Evolutionary conservation across 208 protist genomes (phyloP).

Genomic region (Leishmania lainsoni): DNA sequence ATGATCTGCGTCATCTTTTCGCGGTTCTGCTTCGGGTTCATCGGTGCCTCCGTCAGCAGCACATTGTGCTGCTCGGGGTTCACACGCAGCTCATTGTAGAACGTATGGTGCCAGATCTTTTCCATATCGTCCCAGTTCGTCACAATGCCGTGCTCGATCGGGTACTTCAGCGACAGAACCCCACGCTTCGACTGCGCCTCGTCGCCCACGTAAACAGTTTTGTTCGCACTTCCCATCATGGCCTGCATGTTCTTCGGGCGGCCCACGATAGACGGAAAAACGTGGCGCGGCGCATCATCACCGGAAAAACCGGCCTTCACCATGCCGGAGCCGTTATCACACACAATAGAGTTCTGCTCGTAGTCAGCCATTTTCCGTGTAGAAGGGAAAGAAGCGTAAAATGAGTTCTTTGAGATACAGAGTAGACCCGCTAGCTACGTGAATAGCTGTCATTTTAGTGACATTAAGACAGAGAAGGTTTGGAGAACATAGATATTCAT

Average conservation of each 20-base stretch:
- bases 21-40: slow-evolving; percentile 93
- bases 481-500: too few relatives aligned
- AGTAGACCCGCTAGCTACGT: not conserved
- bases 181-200: slow-evolving; percentile 95
- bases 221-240: slow-evolving; percentile 96
- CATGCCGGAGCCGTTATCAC: slow-evolving; percentile 91
- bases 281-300: slow-evolving; percentile 96
- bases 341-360: slow-evolving; percentile 78
- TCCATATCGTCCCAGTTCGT: slow-evolving; percentile 99
- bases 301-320: slow-evolving; percentile 96
- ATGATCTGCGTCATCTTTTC: slow-evolving; percentile 97
- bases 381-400: not conserved
- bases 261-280: slow-evolving; percentile 97
- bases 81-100: slow-evolving; percentile 98
- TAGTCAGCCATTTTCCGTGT: slow-evolving; percentile 63
- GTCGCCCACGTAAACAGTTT: slow-evolving; percentile 95
- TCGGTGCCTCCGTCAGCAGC: slow-evolving; percentile 89
- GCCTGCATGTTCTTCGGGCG: slow-evolving; percentile 93
- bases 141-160: slow-evolving; percentile 96
- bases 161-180: slow-evolving; percentile 94
- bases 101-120: slow-evolving; percentile 98
- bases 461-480: not conserved
- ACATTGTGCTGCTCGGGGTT: slow-evolving; percentile 98
- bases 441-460: not conserved
- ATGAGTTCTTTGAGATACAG: not conserved